These are phyloP conservation scores for Viola pubescens DNA, from an alignment of 441 rosid species.

Conservation along the genomic window DNA sequence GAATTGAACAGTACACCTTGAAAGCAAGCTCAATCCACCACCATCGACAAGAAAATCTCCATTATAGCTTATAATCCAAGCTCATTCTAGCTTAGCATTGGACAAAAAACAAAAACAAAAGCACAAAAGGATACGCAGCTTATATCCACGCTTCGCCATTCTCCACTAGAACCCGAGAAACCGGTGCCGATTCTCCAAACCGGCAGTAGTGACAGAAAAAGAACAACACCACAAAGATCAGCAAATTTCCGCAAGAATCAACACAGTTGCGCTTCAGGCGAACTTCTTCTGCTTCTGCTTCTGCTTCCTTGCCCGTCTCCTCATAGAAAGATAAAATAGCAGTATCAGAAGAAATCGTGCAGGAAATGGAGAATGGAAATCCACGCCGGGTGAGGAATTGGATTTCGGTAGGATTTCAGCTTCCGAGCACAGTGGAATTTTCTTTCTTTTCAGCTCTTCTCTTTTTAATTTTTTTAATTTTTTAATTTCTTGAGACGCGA, in stretches of 20 bases:
- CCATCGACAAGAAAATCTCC: neutral
- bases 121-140: slow-evolving; percentile 82
- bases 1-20: neutral
- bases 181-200: too few species aligned
- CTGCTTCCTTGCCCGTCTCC: neutral
- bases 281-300: slow-evolving; percentile 6
- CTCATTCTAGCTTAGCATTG: slow-evolving; percentile 8
- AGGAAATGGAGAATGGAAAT: too few species aligned
- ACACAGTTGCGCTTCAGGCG: neutral
- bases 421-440: too few species aligned
- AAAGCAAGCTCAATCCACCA: slow-evolving; percentile 6
- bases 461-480: too few species aligned
- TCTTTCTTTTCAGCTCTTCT: too few species aligned
- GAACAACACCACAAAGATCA: too few species aligned
- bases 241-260: neutral
- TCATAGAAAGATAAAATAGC: too few species aligned
- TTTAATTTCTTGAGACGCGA: too few species aligned
- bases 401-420: too few species aligned
- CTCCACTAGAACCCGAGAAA: slow-evolving; percentile 9
- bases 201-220: too few species aligned
- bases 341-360: too few species aligned
- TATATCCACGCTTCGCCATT: slow-evolving; percentile 92
- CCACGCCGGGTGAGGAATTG: too few species aligned
- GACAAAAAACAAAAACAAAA: neutral
- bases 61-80: slow-evolving; percentile 6